phyloP scores from a whole-genome alignment of 202 grass and related monocot genomes.

The Zoysia matrella region DNA sequence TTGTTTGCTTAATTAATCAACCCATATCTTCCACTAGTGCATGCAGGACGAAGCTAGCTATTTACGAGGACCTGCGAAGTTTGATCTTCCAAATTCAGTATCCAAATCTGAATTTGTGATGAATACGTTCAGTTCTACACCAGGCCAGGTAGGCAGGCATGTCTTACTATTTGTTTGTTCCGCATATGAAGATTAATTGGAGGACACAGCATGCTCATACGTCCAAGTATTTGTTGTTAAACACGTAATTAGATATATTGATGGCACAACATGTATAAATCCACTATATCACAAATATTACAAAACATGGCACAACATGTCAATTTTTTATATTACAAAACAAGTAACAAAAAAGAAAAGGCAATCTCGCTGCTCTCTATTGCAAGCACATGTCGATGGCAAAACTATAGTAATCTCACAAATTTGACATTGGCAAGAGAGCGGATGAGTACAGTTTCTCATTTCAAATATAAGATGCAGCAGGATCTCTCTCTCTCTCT shows the following conservation, averaged over 20 bases:
- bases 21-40: neutral
- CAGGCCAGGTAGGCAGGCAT: too few species aligned
- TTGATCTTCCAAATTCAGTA: neutral
- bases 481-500: too few species aligned
- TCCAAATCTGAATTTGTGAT: too few species aligned
- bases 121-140: too few species aligned
- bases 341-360: neutral
- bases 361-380: neutral
- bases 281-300: neutral
- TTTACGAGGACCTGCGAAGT: neutral
- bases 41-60: neutral
- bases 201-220: too few species aligned
- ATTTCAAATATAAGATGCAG: neutral
- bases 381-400: neutral
- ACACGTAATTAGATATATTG: neutral
- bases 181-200: too few species aligned
- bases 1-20: neutral
- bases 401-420: neutral
- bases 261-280: neutral
- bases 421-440: neutral
- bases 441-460: neutral
- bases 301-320: neutral
- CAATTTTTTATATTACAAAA: too few species aligned
- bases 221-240: too few species aligned
- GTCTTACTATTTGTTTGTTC: too few species aligned